A percentile compares a stretch with the other conserved stretches of the same genome.
These are phyloP conservation scores for Coemansia pectinata DNA, from an alignment of 192 early-diverging fungal species.

Conservation along the genomic window DNA sequence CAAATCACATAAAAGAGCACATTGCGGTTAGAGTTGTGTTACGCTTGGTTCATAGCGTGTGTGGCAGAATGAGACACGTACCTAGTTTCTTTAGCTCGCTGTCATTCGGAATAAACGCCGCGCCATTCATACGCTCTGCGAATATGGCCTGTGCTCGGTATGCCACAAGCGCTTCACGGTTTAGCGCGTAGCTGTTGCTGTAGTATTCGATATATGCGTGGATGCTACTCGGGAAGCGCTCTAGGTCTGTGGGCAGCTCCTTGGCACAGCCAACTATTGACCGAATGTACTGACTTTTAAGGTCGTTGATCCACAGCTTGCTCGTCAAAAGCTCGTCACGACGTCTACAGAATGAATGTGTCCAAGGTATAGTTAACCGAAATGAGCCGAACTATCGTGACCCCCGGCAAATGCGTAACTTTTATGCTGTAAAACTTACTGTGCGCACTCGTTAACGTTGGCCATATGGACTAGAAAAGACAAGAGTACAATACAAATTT, in stretches of 20 bases:
- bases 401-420: neutral
- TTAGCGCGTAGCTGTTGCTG: conserved; percentile 37
- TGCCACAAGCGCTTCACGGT: conserved; percentile 35
- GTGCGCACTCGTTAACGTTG: conserved; percentile 32
- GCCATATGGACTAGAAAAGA: conserved; percentile 20
- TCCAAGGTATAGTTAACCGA: neutral
- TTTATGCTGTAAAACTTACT: conserved; percentile 23
- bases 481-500: neutral
- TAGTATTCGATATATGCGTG: conserved; percentile 39
- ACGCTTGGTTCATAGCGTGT: neutral
- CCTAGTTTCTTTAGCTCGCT: conserved; percentile 48
- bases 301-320: conserved; percentile 47
- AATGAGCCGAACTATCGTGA: neutral
- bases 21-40: neutral
- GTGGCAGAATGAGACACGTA: neutral
- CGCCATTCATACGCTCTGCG: conserved; percentile 38
- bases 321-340: conserved; percentile 47
- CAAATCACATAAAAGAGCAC: neutral
- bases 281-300: conserved; percentile 45
- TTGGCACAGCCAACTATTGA: conserved; percentile 26
- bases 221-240: conserved; percentile 37
- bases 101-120: conserved; percentile 43
- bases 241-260: conserved; percentile 40
- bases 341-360: conserved; percentile 20
- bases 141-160: conserved; percentile 46